phyloP scores from a whole-genome alignment of 1,284 basidiomycete genomes.

The Mycena citricolor region DNA sequence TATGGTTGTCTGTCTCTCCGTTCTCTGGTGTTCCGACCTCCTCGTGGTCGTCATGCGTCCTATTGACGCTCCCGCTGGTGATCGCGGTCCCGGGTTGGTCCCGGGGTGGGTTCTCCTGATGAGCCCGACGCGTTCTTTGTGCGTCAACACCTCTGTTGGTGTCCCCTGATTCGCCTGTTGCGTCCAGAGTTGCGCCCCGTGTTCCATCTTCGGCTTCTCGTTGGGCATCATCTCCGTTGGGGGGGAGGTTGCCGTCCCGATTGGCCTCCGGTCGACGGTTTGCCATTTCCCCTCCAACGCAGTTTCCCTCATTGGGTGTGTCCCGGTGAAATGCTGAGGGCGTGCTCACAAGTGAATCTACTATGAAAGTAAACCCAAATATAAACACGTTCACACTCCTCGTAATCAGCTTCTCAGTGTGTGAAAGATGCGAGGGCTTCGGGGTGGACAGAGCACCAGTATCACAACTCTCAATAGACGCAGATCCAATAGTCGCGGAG shows the following conservation, averaged over 20 bases:
- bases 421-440: too few species aligned
- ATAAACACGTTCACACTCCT: too few species aligned
- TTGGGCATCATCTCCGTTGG: background rate
- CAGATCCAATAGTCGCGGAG: too few species aligned
- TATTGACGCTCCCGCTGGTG: too few species aligned
- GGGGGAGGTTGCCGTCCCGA: background rate
- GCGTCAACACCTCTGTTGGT: background rate
- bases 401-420: too few species aligned
- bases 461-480: too few species aligned
- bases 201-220: slow-evolving; percentile 1
- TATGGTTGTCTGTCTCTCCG: too few species aligned
- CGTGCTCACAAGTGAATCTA: too few species aligned
- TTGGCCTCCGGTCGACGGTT: slow-evolving; percentile 1
- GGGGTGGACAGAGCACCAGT: too few species aligned
- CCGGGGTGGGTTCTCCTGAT: background rate
- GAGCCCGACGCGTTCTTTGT: background rate
- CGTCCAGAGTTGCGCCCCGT: background rate
- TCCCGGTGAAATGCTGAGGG: slow-evolving; percentile 5
- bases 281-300: slow-evolving; percentile 7
- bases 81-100: background rate
- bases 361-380: too few species aligned
- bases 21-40: too few species aligned
- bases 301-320: background rate
- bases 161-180: background rate
- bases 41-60: too few species aligned